phyloP scores from a whole-genome alignment of 768 basidiomycete genomes.

The Phaffia australis region DNA sequence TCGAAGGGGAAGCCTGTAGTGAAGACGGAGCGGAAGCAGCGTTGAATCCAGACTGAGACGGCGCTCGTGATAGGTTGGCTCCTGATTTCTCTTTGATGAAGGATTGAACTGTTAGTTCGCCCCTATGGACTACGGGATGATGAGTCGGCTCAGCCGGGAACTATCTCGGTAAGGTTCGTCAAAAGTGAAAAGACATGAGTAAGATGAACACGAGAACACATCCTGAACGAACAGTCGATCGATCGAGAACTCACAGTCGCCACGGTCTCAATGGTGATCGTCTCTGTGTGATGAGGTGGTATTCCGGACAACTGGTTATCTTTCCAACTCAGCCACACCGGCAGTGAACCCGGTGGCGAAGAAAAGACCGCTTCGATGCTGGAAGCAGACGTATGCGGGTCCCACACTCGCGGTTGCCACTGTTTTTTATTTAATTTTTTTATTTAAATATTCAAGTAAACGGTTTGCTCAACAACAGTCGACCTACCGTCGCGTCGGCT shows the following conservation, averaged over 20 bases:
- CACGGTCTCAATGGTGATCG: constrained; percentile 27
- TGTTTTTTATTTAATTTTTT: constrained; percentile 51
- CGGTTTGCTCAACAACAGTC: constrained; percentile 28
- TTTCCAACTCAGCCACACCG: constrained; percentile 81
- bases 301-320: constrained; percentile 57
- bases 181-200: neutral
- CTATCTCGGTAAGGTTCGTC: constrained; percentile 2
- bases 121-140: neutral
- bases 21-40: too few relatives aligned
- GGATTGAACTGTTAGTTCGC: neutral
- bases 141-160: neutral
- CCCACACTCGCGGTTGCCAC: constrained; percentile 92
- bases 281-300: constrained; percentile 40
- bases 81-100: neutral
- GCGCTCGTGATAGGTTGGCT: neutral
- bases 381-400: constrained; percentile 78
- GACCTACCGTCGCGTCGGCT: too few relatives aligned
- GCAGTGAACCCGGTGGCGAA: constrained; percentile 57
- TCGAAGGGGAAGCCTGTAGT: neutral
- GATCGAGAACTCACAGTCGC: constrained; percentile 23
- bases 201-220: neutral
- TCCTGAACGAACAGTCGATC: neutral
- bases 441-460: constrained; percentile 21
- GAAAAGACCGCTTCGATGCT: constrained; percentile 67
- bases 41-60: neutral